These are phyloP conservation scores for Colletotrichum kahawae DNA, from an alignment of 2,329 filamentous ascomycete species.

Conservation along the genomic window DNA sequence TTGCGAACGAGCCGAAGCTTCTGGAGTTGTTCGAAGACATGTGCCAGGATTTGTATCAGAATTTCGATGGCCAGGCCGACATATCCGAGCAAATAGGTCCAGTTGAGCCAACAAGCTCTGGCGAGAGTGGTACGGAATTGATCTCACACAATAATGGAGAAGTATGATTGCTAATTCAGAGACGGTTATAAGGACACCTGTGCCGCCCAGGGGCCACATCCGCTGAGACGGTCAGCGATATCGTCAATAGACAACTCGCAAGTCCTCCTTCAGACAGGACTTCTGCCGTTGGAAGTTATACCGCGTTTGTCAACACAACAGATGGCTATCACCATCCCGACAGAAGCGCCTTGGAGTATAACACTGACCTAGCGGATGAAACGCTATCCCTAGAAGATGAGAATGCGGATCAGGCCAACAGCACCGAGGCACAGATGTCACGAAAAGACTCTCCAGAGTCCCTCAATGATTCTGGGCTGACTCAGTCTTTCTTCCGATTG, in stretches of 20 bases:
- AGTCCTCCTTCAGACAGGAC: neutral
- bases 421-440: neutral
- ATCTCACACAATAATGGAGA: neutral
- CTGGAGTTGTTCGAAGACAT: slow-evolving; percentile 51
- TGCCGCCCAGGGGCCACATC: neutral
- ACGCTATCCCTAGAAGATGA: neutral
- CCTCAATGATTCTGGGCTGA: neutral
- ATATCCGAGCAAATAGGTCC: neutral
- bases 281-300: neutral
- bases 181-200: neutral
- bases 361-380: neutral
- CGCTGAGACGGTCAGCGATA: neutral
- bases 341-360: neutral
- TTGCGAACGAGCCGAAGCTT: slow-evolving; percentile 57
- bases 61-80: neutral
- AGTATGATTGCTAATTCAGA: neutral
- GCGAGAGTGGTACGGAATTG: too few species aligned
- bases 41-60: slow-evolving; percentile 44
- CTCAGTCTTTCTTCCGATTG: neutral
- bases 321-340: neutral
- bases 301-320: neutral
- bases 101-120: neutral
- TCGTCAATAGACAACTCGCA: neutral
- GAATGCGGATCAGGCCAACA: neutral
- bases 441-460: neutral